Conservation (phyloP, 805 yeast genomes). For the Teunomyces tritomae region DNA sequence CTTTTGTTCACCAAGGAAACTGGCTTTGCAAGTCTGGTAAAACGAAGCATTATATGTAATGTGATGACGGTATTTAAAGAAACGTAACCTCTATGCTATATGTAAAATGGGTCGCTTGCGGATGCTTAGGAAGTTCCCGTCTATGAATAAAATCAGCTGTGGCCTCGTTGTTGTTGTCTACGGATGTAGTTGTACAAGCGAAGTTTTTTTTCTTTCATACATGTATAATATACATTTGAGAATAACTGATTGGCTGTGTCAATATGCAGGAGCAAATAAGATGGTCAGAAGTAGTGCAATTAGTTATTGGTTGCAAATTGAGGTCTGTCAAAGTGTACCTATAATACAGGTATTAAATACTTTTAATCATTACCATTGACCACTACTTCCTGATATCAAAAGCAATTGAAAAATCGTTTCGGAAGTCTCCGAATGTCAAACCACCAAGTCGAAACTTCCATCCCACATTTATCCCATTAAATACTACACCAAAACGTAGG, state of each 20-base stretch:
- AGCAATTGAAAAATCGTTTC: no score
- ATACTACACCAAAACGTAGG: no score
- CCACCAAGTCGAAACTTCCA: no score
- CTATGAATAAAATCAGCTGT: not conserved
- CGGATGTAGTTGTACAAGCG: slow-evolving; percentile 3
- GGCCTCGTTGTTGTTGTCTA: slow-evolving; percentile 2
- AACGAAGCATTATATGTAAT: slow-evolving; percentile 19
- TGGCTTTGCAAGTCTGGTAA: slow-evolving; percentile 13
- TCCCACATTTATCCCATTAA: no score
- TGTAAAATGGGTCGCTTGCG: not conserved
- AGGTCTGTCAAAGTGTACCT: not conserved
- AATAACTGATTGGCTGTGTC: slow-evolving; percentile 9
- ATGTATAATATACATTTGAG: slow-evolving; percentile 8
- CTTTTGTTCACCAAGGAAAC: slow-evolving; percentile 21
- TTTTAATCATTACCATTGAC: no score
- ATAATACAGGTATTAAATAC: no score
- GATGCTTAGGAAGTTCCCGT: not conserved
- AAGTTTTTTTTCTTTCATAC: slow-evolving; percentile 5
- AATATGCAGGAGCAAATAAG: not conserved
- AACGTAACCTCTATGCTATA: not conserved
- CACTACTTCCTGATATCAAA: no score
- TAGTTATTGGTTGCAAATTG: not conserved
- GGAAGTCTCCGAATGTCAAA: no score
- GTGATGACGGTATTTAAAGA: not conserved
- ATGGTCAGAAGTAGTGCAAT: not conserved